Evolutionary conservation across 495 filamentous ascomycete species (phyloP), one percentile per base, ranked within the genome.

Genomic region (Aspergillus leporis): DNA sequence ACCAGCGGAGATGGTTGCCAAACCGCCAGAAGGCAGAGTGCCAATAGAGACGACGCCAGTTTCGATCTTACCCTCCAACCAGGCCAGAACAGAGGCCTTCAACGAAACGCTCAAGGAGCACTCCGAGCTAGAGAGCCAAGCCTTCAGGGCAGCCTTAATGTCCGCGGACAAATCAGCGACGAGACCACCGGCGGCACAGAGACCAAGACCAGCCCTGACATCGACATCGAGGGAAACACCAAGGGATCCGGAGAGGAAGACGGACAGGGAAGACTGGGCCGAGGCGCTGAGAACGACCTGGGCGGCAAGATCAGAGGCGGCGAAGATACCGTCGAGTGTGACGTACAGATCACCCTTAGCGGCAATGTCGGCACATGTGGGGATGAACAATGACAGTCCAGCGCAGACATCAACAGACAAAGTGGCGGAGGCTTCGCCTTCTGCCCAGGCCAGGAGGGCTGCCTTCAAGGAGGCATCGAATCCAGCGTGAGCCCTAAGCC

Each of bases 281-380:
- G 63, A 66, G 38, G 61, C 60, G 53, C 61, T 71, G 46, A 79
- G 70, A 52, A 75, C 66, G 9, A 76, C 70, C 51, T 64, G 67
- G 16, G 62, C 58, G 47, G 62, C 66, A 14, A 73, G 61, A 14
- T 68, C 65, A 48, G 65, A 31, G 31, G 69, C 53, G 13, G 58
- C 53, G 56, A 77, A 73, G 57, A 79, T 75, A 71, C 76, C 76
- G 13, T 78, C 74, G 22, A 78, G 21, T 36, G 69, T 76, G 30
- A 78, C 74, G 47, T 68, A 71, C 41, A 78, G 66, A 12, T 71
- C 66, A 31, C 69, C 73, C 66, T 76, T 66, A 51, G 75, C 74
- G 41, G 75, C 74, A 40, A 74, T 65, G 25, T 68, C 62, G 45
- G 73, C 72, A 53, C 63, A 70, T 34, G 63, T 63, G 41, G 76